These are phyloP conservation scores for Sporothrix variecibatus DNA, from an alignment of 2,329 filamentous ascomycete species.

Conservation along the genomic window DNA sequence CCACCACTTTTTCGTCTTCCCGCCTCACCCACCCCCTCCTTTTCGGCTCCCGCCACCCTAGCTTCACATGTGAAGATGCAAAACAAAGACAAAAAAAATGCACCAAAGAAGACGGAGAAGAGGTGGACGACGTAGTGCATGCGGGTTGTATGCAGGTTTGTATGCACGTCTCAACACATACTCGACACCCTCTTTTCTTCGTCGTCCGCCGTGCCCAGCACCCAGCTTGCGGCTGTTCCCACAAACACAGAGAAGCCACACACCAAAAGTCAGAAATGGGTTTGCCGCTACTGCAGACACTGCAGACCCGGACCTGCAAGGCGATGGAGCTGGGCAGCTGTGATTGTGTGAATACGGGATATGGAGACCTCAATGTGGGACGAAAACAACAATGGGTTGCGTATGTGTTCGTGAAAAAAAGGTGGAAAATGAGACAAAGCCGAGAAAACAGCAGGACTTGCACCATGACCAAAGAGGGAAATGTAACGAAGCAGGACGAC, in stretches of 20 bases:
- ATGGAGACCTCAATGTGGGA: neutral
- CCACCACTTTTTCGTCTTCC: neutral
- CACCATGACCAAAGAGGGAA: neutral
- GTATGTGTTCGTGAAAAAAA: neutral
- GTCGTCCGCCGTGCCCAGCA: neutral
- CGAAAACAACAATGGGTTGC: neutral
- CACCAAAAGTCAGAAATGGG: neutral
- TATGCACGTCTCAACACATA: neutral
- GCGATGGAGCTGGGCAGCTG: neutral
- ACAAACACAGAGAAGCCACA: neutral
- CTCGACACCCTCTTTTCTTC: neutral
- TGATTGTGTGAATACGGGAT: neutral
- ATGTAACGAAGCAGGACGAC: neutral
- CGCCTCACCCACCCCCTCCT: neutral
- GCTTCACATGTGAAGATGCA: conserved; percentile 20
- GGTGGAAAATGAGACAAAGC: neutral
- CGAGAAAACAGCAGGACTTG: neutral
- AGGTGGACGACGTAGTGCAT: conserved; percentile 3
- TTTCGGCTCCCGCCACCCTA: conserved; percentile 11
- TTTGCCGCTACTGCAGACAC: neutral
- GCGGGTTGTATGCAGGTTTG: neutral
- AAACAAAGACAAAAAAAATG: neutral
- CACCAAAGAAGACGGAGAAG: neutral
- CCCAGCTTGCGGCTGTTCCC: neutral
- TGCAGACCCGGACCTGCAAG: neutral